Evolutionary conservation across 1,284 basidiomycete genomes (phyloP).

Genomic region (Fomes fomentarius): DNA sequence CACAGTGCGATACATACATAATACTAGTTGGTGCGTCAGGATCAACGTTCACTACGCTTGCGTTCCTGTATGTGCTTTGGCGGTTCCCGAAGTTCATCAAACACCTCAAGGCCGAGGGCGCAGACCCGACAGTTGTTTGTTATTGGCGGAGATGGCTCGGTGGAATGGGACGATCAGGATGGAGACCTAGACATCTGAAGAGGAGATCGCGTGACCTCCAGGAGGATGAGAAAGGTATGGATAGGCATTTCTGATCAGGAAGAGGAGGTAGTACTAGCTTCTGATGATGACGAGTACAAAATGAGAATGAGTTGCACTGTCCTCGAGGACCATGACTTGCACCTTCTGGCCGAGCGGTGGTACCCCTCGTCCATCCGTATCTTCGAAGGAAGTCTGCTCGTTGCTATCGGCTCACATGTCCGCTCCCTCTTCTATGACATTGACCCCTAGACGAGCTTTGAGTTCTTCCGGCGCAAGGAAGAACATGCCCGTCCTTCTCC

Average conservation of each 20-base stretch:
- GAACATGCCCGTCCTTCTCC: conserved; percentile 45
- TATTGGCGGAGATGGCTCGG: too few species aligned
- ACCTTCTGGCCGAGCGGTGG: conserved; percentile 42
- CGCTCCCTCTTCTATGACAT: conserved; percentile 42
- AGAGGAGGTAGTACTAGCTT: too few species aligned
- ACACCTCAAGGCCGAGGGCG: conserved; percentile 69
- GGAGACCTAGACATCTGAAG: too few species aligned
- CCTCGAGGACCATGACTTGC: conserved; percentile 43
- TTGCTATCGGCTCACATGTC: conserved; percentile 44
- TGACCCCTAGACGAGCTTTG: conserved; percentile 48
- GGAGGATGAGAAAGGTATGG: too few species aligned
- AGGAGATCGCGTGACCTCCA: too few species aligned
- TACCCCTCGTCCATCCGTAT: conserved; percentile 46
- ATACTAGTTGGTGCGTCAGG: conserved; percentile 68
- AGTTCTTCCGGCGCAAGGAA: conserved; percentile 58
- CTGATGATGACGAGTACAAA: too few species aligned
- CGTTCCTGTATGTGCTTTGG: conserved; percentile 67
- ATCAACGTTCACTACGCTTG: conserved; percentile 63
- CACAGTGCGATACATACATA: conserved; percentile 69
- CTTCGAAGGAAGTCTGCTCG: conserved; percentile 45
- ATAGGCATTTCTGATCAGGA: too few species aligned
- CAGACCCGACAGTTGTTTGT: conserved; percentile 71
- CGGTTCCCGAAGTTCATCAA: conserved; percentile 70
- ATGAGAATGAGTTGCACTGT: conserved; percentile 42
- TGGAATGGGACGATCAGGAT: too few species aligned